Base-by-base conservation (phyloP, 768 basidiomycete species). In the Suillus hirtellus region DNA sequence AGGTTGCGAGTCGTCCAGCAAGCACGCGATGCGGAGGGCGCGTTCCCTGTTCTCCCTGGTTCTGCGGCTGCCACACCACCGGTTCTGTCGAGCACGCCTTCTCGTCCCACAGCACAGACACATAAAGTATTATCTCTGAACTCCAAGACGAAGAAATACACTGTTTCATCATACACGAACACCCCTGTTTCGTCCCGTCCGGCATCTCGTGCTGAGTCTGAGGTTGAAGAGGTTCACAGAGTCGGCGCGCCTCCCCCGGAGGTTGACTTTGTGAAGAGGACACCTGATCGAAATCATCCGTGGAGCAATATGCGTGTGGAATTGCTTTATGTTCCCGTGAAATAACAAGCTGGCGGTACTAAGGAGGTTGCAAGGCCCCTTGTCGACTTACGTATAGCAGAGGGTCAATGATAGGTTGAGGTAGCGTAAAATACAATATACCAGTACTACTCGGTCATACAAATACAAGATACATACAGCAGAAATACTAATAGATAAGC, bases 51-150 rank as follows among this genome's bases (percentile, higher is more conserved):
- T 15, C 81, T 91, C 34, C 56, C 55, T 44, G 67, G 68, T 8
- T 49, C 49, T 17, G 31, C 31, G 31, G 31, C 31, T 31, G 10
- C 17, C 2, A 44, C 43, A 27, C 65, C 66, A 42, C 34, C 68
- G 15, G 50, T 65, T 6, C 68, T 63, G 49, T 21, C 66, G 42
- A 63, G 66, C 46, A 31, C 27, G 24, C 54, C 72, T 3, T 50
- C 66, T n/a, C 64, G 66, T n/a, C 72, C 79, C 1, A 68, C 67
- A 12, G 71, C 78, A 17, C 76, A 81, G 55, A 79, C 82, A 1
- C 86, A 85, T 64, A 87, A 84, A 69, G 85, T 89, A 11, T 66
- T 90, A 27, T 88, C 89, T 10, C 67, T 90, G 42, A 82, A 82
- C 61, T 75, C 79, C 11, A 80, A 81, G 63, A 83, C 80, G 34